Conservation (phyloP, 2,329 filamentous ascomycete species). For the Botryotinia convoluta region DNA sequence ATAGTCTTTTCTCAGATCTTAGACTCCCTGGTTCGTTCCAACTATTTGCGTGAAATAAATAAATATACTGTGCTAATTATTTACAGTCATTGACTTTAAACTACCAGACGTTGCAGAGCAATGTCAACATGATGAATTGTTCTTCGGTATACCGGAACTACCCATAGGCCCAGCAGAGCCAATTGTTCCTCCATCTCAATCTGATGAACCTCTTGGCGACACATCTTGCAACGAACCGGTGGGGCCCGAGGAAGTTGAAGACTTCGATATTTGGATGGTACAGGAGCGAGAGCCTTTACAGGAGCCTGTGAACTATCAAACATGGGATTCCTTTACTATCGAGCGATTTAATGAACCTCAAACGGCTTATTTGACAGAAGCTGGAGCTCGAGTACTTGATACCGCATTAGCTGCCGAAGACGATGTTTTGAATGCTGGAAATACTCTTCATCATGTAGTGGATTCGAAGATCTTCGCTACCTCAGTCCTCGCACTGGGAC, state of each 20-base stretch:
- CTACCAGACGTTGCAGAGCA: constrained; percentile 30
- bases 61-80: background rate
- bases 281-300: constrained; percentile 39
- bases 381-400: constrained; percentile 64
- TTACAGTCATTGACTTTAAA: constrained; percentile 33
- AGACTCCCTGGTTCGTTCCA: constrained; percentile 32
- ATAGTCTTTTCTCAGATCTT: constrained; percentile 36
- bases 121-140: constrained; percentile 26
- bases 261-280: constrained; percentile 49
- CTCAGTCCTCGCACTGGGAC: constrained; percentile 62
- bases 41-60: background rate
- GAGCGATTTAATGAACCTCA: constrained; percentile 41
- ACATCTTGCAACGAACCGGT: constrained; percentile 19
- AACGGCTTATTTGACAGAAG: constrained; percentile 65
- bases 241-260: constrained; percentile 32
- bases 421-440: constrained; percentile 44
- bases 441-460: constrained; percentile 45
- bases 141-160: constrained; percentile 36
- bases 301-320: constrained; percentile 47
- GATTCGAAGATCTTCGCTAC: constrained; percentile 50
- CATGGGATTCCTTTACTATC: constrained; percentile 66
- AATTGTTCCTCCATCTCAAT: constrained; percentile 13
- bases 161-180: constrained; percentile 25
- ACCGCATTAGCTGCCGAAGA: constrained; percentile 49
- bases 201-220: constrained; percentile 15